Evolutionary conservation across 352 stramenopile species (phyloP).

Genomic region (Phytophthora pini): DNA sequence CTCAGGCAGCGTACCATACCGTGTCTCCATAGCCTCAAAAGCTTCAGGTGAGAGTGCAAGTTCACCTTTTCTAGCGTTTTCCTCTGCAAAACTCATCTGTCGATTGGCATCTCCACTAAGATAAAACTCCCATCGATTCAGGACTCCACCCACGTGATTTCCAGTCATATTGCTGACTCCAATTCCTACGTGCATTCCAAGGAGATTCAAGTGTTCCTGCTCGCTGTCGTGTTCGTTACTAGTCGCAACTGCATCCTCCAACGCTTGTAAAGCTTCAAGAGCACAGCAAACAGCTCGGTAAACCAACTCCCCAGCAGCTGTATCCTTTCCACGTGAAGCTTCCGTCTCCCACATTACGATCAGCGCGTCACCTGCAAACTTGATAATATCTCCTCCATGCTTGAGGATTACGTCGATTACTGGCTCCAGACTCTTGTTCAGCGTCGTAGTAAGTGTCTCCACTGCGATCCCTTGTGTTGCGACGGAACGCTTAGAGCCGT

Average conservation of each 20-base stretch:
- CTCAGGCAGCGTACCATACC: constrained; percentile 24
- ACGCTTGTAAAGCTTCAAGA: constrained; percentile 57
- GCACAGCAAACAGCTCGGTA: constrained; percentile 68
- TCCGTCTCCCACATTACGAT: constrained; percentile 87
- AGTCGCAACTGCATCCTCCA: constrained; percentile 25
- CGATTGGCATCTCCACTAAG: constrained; percentile 82
- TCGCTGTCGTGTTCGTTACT: constrained; percentile 21
- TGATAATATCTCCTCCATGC: constrained; percentile 83
- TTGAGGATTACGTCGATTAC: constrained; percentile 82
- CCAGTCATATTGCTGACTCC: constrained; percentile 76
- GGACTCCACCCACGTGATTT: constrained; percentile 83
- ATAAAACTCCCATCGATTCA: constrained; percentile 91
- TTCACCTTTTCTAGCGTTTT: constrained; percentile 71
- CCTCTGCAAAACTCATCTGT: constrained; percentile 80
- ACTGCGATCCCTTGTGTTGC: constrained; percentile 68
- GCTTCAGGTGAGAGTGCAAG: constrained; percentile 75
- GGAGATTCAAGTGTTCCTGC: constrained; percentile 25
- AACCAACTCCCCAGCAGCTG: constrained; percentile 51
- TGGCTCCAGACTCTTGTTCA: constrained; percentile 82
- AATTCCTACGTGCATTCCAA: constrained; percentile 88
- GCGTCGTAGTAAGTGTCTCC: constrained; percentile 72
- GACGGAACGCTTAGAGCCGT: constrained; percentile 50
- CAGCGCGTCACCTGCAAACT: constrained; percentile 82
- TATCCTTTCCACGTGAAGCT: constrained; percentile 41
- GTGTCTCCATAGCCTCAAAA: constrained; percentile 40